Evolutionary conservation across 805 yeast genomes (phyloP).

Genomic region (Sungouiozyma intestinalis): DNA sequence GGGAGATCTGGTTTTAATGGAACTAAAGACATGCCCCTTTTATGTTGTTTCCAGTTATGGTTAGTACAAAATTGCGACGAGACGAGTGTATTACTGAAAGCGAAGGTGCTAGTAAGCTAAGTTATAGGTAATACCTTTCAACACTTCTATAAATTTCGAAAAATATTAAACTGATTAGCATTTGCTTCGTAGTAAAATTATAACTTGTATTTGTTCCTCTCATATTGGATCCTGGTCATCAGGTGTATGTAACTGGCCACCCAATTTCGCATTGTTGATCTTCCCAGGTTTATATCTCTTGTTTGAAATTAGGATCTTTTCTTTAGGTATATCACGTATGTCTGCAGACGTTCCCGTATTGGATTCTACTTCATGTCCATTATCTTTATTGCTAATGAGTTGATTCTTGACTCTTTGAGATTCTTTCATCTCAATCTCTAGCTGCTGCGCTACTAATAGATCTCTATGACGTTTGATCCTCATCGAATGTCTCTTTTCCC

Average conservation of each 20-base stretch:
- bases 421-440: constrained; percentile 15
- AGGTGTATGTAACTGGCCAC: constrained; percentile 12
- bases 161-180: too few species aligned
- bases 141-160: too few species aligned
- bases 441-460: constrained; percentile 15
- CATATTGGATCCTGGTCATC: not conserved
- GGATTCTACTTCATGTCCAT: not conserved
- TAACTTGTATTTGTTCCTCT: too few species aligned
- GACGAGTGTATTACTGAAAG: too few species aligned
- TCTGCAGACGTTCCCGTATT: constrained; percentile 5
- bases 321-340: not conserved
- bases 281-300: constrained; percentile 6
- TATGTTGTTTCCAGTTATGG: not conserved
- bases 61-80: too few species aligned
- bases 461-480: constrained; percentile 16
- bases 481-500: constrained; percentile 16
- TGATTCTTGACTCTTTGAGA: not conserved
- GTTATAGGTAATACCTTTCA: too few species aligned
- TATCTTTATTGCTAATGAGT: constrained; percentile 8
- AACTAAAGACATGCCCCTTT: constrained; percentile 20
- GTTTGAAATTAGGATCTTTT: constrained; percentile 1
- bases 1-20: constrained; percentile 31
- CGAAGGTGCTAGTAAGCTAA: too few species aligned
- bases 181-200: too few species aligned
- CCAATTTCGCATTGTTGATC: constrained; percentile 10